phyloP scores from a whole-genome alignment of 2,329 filamentous ascomycete species.

The Volutella citrinella region DNA sequence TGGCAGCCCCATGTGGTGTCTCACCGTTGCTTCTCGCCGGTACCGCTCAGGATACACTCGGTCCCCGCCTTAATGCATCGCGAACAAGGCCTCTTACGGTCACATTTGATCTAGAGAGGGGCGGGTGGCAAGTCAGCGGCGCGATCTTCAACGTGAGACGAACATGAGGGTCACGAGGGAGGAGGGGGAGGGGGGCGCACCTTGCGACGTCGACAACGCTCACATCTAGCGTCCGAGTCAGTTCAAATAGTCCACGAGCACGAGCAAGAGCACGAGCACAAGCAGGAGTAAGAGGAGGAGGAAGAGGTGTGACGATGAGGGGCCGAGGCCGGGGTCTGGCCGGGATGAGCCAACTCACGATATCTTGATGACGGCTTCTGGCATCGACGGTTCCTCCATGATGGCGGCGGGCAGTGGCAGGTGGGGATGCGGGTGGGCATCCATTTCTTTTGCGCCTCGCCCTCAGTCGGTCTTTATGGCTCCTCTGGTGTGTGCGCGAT shows the following conservation, averaged over 20 bases:
- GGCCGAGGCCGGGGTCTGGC: conserved; percentile 6
- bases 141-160: not conserved
- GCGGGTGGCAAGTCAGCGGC: conserved; percentile 8
- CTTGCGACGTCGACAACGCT: conserved; percentile 42
- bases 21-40: conserved; percentile 42
- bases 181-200: conserved; percentile 19
- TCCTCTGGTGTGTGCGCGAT: too few relatives aligned
- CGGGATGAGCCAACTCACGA: conserved; percentile 30
- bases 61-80: conserved; percentile 42
- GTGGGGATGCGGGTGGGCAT: too few relatives aligned
- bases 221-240: conserved; percentile 32
- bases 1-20: conserved; percentile 1
- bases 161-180: not conserved
- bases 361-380: conserved; percentile 32
- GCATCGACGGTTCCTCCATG: conserved; percentile 35
- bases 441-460: too few relatives aligned
- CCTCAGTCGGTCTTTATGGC: too few relatives aligned
- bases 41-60: conserved; percentile 38
- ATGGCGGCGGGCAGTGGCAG: too few relatives aligned
- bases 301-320: conserved; percentile 3
- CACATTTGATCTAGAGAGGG: conserved; percentile 46
- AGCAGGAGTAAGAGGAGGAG: conserved; percentile 6
- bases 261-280: conserved; percentile 4
- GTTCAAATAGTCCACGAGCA: not conserved
- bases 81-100: conserved; percentile 48